Conservation (phyloP, 2,329 filamentous ascomycete species). For the Fusarium pseudocircinatum region DNA sequence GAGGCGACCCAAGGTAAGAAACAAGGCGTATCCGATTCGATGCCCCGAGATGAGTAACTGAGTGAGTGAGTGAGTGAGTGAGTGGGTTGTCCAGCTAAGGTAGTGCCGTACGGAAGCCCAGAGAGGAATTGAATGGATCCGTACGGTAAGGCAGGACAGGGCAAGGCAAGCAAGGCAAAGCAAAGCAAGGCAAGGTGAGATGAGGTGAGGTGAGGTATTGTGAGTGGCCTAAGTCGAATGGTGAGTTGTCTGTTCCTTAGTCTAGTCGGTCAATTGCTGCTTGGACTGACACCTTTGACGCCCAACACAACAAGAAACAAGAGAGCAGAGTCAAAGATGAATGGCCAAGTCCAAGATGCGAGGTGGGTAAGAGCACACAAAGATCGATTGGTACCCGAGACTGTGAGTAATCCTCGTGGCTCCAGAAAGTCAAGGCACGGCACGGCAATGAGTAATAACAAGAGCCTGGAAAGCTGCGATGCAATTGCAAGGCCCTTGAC, state of each 20-base stretch:
- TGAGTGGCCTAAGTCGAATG: constrained; percentile 19
- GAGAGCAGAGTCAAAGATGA: neutral
- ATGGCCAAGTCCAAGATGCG: constrained; percentile 17
- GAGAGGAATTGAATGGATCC: constrained; percentile 8
- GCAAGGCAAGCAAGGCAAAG: neutral
- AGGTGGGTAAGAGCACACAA: constrained; percentile 10
- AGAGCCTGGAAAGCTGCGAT: neutral
- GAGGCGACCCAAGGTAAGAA: constrained; percentile 28
- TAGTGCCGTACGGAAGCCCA: constrained; percentile 17
- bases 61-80: constrained; percentile 25
- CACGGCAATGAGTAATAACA: neutral
- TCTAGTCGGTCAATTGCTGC: constrained; percentile 34
- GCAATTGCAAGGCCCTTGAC: constrained; percentile 5
- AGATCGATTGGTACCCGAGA: constrained; percentile 26
- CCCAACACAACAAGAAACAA: constrained; percentile 23
- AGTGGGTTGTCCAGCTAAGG: constrained; percentile 20
- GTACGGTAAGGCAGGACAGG: neutral
- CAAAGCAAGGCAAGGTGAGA: neutral
- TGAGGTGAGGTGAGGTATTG: constrained; percentile 3
- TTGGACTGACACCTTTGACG: constrained; percentile 23
- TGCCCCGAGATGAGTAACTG: constrained; percentile 26
- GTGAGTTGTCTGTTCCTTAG: constrained; percentile 32
- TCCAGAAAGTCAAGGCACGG: neutral
- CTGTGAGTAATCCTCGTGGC: constrained; percentile 8
- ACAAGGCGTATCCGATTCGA: constrained; percentile 31